phyloP scores from a whole-genome alignment of 2,329 filamentous ascomycete species.

The Xylariales sp. region DNA sequence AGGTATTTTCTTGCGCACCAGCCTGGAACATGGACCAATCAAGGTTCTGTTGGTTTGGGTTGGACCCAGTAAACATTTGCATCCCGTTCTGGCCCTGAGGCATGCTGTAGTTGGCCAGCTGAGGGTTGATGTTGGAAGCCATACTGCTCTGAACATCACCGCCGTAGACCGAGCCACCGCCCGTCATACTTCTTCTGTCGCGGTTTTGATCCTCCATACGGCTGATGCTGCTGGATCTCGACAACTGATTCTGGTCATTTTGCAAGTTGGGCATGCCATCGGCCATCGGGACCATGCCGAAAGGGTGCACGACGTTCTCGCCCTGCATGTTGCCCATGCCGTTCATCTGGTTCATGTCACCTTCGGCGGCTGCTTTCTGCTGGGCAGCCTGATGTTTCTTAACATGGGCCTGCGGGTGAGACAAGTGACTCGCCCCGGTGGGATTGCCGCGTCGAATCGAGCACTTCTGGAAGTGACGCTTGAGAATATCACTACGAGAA shows the following conservation, averaged over 20 bases:
- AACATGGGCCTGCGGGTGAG: slow-evolving; percentile 83
- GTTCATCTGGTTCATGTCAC: slow-evolving; percentile 56
- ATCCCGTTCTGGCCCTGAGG: slow-evolving; percentile 58
- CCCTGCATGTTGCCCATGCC: slow-evolving; percentile 54
- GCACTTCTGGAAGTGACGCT: slow-evolving; percentile 99
- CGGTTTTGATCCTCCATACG: slow-evolving; percentile 51
- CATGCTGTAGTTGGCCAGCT: slow-evolving; percentile 62
- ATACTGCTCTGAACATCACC: slow-evolving; percentile 57
- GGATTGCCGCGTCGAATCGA: slow-evolving; percentile 94
- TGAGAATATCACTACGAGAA: slow-evolving; percentile 94
- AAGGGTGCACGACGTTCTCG: slow-evolving; percentile 54
- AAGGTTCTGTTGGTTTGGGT: slow-evolving; percentile 58
- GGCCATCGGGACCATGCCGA: slow-evolving; percentile 51
- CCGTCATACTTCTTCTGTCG: slow-evolving; percentile 54
- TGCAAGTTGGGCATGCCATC: slow-evolving; percentile 57
- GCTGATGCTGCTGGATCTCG: slow-evolving; percentile 56
- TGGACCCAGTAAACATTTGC: slow-evolving; percentile 57
- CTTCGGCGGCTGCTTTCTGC: slow-evolving; percentile 43
- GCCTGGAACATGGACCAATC: slow-evolving; percentile 75
- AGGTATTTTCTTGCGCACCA: slow-evolving; percentile 63
- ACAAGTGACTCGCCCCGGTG: slow-evolving; percentile 88
- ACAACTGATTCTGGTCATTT: slow-evolving; percentile 58
- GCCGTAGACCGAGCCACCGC: slow-evolving; percentile 46
- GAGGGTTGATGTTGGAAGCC: slow-evolving; percentile 56
- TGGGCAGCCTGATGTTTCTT: slow-evolving; percentile 67